These are phyloP conservation scores for Lentinula aciculospora DNA, from an alignment of 768 basidiomycete genomes.

Conservation along the genomic window DNA sequence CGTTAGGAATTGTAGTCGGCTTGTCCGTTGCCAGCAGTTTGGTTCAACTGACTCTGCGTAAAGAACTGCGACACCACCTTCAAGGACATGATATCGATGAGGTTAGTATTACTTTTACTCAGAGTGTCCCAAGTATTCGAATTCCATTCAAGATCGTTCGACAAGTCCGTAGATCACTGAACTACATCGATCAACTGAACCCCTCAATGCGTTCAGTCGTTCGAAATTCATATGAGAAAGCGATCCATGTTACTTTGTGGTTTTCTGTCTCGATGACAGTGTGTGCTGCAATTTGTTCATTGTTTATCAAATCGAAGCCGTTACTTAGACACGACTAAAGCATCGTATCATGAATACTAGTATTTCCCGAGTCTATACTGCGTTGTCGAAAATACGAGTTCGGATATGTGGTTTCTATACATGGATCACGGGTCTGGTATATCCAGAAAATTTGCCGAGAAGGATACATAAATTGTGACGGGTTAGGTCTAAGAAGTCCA, in stretches of 20 bases:
- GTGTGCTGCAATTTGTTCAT: conserved; percentile 33
- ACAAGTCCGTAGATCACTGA: background rate
- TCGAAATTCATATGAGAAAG: conserved; percentile 20
- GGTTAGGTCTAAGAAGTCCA: too few species aligned
- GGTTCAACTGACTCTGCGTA: background rate
- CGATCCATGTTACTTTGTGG: conserved; percentile 41
- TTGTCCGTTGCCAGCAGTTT: background rate
- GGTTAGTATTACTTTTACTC: background rate
- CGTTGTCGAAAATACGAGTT: too few species aligned
- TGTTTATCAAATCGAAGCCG: conserved; percentile 49
- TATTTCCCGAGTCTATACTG: too few species aligned
- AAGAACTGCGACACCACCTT: background rate
- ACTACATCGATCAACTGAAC: background rate
- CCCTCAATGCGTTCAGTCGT: background rate
- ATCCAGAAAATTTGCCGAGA: too few species aligned
- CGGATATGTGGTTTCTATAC: too few species aligned
- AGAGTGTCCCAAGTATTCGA: background rate
- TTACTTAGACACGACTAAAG: conserved; percentile 8
- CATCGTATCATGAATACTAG: too few species aligned
- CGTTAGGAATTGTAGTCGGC: background rate
- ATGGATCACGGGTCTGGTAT: too few species aligned
- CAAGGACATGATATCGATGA: background rate
- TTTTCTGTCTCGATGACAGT: conserved; percentile 38
- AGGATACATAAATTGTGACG: too few species aligned
- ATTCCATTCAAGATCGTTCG: background rate